Evolutionary conservation across 108 stramenopile species (phyloP), one percentile per base, ranked within the genome.

Genomic region (Cylindrotheca closterium): DNA sequence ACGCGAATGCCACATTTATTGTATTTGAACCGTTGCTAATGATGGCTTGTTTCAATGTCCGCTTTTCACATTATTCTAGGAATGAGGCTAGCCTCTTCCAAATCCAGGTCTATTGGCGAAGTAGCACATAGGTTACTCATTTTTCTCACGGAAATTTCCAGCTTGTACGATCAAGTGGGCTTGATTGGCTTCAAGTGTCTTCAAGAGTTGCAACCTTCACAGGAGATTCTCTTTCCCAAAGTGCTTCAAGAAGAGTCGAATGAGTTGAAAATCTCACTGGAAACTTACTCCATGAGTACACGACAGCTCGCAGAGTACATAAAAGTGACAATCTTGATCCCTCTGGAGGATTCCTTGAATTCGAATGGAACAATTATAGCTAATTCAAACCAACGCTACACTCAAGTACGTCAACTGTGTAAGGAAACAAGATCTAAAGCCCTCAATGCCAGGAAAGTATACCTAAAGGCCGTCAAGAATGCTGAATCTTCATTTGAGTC

Each of bases 121-220:
- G 63, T 73, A 22, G 57, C 53, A 0, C 50, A 15, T 18, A 23
- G 48, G 3, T 30, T 53, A 45, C 48, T 55, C 0, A 19, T 28
- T 15, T 73, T 63, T 53, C 37, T 73, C 5, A 34, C 56, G 4
- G 51, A 54, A n/a, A 47, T 65, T 26, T 58, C 71, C n/a, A 46
- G 15, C 26, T 23, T 57, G 0, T 65, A 73, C 32, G 71, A 65
- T 8, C 42, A 23, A 4, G 49, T 65, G 12, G 71, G 71, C 3
- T 34, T 55, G 17, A 60, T 34, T 28, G 51, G 63, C 12, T 19
- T 65, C 4, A 73, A 65, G 47, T 12, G 31, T 0, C 21, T 58
- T 0, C 51, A 51, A 29, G 30, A n/a, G 12, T 51, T 73, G 22
- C 49, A 58, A 25, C 71, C 71, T 2, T 33, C 54, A 30, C 33